Evolutionary conservation across 129 eudicot species (phyloP).

Genomic region (Centrapalus pauciflorus): DNA sequence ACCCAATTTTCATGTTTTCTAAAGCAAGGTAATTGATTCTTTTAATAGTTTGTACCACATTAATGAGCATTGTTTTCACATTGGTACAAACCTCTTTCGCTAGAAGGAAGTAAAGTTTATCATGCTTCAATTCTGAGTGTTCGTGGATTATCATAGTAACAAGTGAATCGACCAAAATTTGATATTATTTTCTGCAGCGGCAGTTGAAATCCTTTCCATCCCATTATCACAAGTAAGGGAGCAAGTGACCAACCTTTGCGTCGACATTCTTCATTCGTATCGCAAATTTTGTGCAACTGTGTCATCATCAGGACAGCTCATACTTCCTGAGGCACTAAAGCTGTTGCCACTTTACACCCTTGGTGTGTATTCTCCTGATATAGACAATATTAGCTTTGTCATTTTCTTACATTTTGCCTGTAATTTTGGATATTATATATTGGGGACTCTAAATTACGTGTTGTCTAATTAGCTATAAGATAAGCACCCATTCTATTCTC

Average conservation of each 20-base stretch:
- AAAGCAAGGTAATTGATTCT: conserved; percentile 61
- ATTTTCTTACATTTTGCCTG: background rate
- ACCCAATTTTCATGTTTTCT: conserved; percentile 81
- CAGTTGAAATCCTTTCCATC: conserved; percentile 64
- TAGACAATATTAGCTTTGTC: background rate
- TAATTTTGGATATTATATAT: background rate
- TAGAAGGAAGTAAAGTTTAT: background rate
- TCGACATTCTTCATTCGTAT: conserved; percentile 77
- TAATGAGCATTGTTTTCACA: background rate
- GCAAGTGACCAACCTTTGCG: conserved; percentile 70
- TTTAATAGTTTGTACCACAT: background rate
- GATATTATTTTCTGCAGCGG: conserved; percentile 40
- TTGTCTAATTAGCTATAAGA: background rate
- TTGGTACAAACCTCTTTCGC: background rate
- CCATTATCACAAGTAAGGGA: conserved; percentile 79
- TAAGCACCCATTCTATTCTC: background rate
- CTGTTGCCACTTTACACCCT: conserved; percentile 88
- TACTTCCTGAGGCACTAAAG: conserved; percentile 95
- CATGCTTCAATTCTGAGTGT: background rate
- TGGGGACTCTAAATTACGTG: background rate
- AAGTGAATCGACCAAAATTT: too few relatives aligned
- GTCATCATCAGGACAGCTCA: conserved; percentile 88
- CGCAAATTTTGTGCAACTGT: conserved; percentile 95
- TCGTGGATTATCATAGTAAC: too few relatives aligned
- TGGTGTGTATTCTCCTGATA: conserved; percentile 42